A percentile compares a stretch with the other conserved stretches of the same genome.
Evolutionary conservation across 2,329 filamentous ascomycete species (phyloP).

Genomic region (Neurospora sp.): DNA sequence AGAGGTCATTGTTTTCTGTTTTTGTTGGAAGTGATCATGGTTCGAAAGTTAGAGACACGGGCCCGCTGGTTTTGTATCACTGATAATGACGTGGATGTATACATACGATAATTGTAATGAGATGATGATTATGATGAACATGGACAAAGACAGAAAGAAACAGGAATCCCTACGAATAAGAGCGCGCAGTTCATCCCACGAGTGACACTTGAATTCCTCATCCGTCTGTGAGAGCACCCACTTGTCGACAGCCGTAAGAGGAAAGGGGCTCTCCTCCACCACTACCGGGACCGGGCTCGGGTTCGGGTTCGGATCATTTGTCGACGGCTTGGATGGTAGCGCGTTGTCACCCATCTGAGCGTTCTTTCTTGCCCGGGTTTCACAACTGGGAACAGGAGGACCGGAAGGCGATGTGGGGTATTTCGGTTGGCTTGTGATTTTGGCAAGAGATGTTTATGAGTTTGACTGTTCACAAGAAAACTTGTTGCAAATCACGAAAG

Average conservation of each 20-base stretch:
- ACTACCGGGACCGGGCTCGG: too few relatives aligned
- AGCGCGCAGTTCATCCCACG: conserved; percentile 63
- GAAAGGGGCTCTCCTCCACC: conserved; percentile 47
- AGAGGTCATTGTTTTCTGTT: conserved; percentile 51
- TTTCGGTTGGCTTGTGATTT: not conserved
- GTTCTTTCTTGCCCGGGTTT: not conserved
- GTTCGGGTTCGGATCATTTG: not conserved
- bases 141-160: not conserved
- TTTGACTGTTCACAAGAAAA: not conserved
- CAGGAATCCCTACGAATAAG: conserved; percentile 46
- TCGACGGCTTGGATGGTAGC: not conserved
- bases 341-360: conserved; percentile 13
- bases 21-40: not conserved
- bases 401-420: not conserved
- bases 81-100: not conserved
- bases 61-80: not conserved
- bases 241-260: conserved; percentile 49
- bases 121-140: not conserved
- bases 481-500: not conserved
- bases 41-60: not conserved
- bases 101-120: not conserved
- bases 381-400: not conserved
- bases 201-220: conserved; percentile 57
- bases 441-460: not conserved
- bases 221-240: conserved; percentile 56